Evolutionary conservation across 306 rosid genomes (phyloP), one percentile per base, ranked within the genome.

Genomic region (Rosa lucieae): DNA sequence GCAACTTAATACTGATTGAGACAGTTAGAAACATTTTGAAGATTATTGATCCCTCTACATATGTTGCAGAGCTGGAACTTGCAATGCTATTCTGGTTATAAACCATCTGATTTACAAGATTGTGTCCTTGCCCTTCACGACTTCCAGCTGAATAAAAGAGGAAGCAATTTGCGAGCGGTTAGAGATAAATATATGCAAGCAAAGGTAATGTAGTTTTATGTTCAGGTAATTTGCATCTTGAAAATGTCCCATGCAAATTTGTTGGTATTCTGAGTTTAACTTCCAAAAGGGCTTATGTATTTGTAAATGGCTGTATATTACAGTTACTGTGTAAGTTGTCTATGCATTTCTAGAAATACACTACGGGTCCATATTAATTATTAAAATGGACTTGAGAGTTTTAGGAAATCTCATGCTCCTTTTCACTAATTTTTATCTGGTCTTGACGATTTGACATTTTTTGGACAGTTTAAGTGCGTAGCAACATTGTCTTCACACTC

Each of bases 101-200:
- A 65, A 72, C 82, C 88, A 42, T 70, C 74, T 14, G 84, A 85
- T 59, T 46, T 88, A 42, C 77, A 76, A 75, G 87, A 80, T 11
- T 88, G 91, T 63, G 69, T 88, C 76, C 84, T 76, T 48, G 86
- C 79, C 35, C 77, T 88, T 53, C 91, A 81, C 53, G 87, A 61
- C 77, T 40, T 83, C 84, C 89, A 88, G 77, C 75, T 79, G 37
- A 76, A 42, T 51, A 76, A 70, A 80, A 78, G 78, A 42, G 65
- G 58, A 73, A 68, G 84, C 70, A 51, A 80, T 26, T 73, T 85
- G 20, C 81, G 43, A 72, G 89, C 84, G n/a, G 35, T 77, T 9
- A 75, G 86, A 79, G 73, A 68, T 23, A 88, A 88, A 78, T 88
- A 88, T 82, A 68, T 4, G 75, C 70, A 76, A 70, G 61, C 26